These are phyloP conservation scores for rapeseed (Brassica napus) DNA, from an alignment of 345 rosid genomes.

Conservation along the genomic window Da-Ae NC_063450.1:53872001-53872500, in stretches of 20 bases:
- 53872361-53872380: slow-evolving; percentile 91
- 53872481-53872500: neutral
- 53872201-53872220: slow-evolving; percentile 83
- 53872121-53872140: slow-evolving; percentile 50
- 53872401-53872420: slow-evolving; percentile 90
- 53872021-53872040: neutral
- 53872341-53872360: slow-evolving; percentile 43
- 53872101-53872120: slow-evolving; percentile 76
- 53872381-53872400: slow-evolving; percentile 71
- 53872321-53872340: neutral
- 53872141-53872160: neutral
- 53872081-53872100: slow-evolving; percentile 91
- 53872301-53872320: slow-evolving; percentile 7
- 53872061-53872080: slow-evolving; percentile 87
- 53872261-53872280: slow-evolving; percentile 89
- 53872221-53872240: slow-evolving; percentile 69
- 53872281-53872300: slow-evolving; percentile 59
- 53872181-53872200: slow-evolving; percentile 52
- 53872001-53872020: neutral
- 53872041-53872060: slow-evolving; percentile 88
- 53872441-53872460: slow-evolving; percentile 87
- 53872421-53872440: slow-evolving; percentile 91
- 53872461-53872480: slow-evolving; percentile 70
- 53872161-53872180: neutral
- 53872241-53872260: slow-evolving; percentile 83